Evolutionary conservation across 1,139 yeast genomes (phyloP), one percentile per base, ranked within the genome.

Genomic region (Pichia sp.): DNA sequence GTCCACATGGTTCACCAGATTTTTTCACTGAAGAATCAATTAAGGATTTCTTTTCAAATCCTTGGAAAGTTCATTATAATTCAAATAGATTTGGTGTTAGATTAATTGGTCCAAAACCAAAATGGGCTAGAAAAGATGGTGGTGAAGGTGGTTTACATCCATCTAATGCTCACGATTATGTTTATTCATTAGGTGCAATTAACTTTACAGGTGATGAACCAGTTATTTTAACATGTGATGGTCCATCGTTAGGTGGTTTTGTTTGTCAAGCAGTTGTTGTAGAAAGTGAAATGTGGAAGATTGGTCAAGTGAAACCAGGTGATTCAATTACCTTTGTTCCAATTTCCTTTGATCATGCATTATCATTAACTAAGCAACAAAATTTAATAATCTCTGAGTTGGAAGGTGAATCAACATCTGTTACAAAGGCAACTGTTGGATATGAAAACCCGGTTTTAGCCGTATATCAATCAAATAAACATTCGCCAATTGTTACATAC

Each of bases 191-290:
- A 50, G 97, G 98, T 58, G 97, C 97, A 32, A 82, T 92, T 64
- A 92, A 92, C 66, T 92, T 92, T 62, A 90, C 97, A 29, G 98
- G 98, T 66, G 97, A 92, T 66, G 97, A 90, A 65, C 97, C 97
- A 4, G 98, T 92, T 31, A 87, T 92, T 55, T 75, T 92, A 65
- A 87, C 97, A 9, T 87, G 96, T 61, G 98, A 92, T 67, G 97
- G 97, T 50, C 97, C 97, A 41, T 86, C 96, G 12, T 76, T 92
- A 52, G 97, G 97, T 59, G 98, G 98, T 1, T 92, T 92, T 61
- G 97, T 92, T 33, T 92, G 97, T 67, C 86, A 87, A 60, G 97
- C 95, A 6, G 97, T 90, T 48, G 95, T 92, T 51, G 86, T 87
- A 27, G 95, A 89, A 62, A 87, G 95, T 30, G 98, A 92, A 68